Evolutionary conservation across 108 stramenopile genomes (phyloP).

Genomic region (Asterionellopsis glacialis): DNA sequence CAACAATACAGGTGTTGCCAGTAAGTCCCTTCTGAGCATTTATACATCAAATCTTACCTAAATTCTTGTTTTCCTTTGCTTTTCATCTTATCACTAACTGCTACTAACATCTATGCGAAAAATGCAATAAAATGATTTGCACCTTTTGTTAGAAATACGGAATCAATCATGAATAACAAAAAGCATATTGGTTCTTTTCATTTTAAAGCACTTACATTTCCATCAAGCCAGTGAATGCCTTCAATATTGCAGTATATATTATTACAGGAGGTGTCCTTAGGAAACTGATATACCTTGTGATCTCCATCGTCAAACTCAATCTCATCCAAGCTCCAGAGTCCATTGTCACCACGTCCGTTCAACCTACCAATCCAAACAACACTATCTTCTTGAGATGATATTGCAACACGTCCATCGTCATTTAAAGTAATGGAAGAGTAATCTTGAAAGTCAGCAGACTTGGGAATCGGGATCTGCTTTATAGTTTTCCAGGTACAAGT

Average conservation of each 20-base stretch:
- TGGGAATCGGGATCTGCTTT: slow-evolving; percentile 40
- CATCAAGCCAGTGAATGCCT: slow-evolving; percentile 66
- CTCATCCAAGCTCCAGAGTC: slow-evolving; percentile 37
- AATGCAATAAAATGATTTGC: too few species aligned
- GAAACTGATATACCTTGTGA: slow-evolving; percentile 44
- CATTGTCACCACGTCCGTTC: slow-evolving; percentile 21
- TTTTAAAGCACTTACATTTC: slow-evolving; percentile 67
- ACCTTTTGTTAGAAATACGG: too few species aligned
- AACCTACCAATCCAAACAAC: slow-evolving; percentile 60
- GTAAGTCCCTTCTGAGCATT: neutral
- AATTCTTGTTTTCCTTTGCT: slow-evolving; percentile 42
- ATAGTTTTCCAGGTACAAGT: slow-evolving; percentile 57
- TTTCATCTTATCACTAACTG: slow-evolving; percentile 43
- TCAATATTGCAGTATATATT: slow-evolving; percentile 79
- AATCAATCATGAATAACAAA: too few species aligned
- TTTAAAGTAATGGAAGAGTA: slow-evolving; percentile 64
- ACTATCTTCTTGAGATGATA: slow-evolving; percentile 66
- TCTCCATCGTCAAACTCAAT: slow-evolving; percentile 37
- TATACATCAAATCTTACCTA: slow-evolving; percentile 1
- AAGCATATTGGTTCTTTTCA: too few species aligned
- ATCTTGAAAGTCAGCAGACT: slow-evolving; percentile 49
- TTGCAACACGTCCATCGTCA: slow-evolving; percentile 44
- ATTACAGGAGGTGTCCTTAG: slow-evolving; percentile 41
- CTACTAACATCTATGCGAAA: too few species aligned
- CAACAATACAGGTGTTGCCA: neutral